A percentile compares a stretch with the other conserved stretches of the same genome.
Conservation (phyloP, 2,329 filamentous ascomycete species). For the Periconia sp. region DNA sequence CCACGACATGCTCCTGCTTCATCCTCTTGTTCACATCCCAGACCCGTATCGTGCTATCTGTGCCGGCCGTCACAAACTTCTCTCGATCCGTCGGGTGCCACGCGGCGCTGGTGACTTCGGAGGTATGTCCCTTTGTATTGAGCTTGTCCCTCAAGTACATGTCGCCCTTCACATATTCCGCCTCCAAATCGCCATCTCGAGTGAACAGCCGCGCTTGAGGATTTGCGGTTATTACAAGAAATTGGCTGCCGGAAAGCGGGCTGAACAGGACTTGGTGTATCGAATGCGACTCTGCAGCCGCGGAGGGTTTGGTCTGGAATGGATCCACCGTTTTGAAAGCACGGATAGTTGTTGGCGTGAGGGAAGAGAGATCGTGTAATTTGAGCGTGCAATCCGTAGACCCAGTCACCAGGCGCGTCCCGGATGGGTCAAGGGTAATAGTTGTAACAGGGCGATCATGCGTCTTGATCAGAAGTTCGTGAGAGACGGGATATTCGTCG, state of each 20-base stretch:
- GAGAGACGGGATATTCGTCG: constrained; percentile 88
- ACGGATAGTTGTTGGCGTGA: constrained; percentile 91
- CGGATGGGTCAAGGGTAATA: constrained; percentile 80
- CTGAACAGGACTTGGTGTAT: constrained; percentile 88
- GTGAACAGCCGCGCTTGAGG: constrained; percentile 88
- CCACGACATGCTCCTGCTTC: constrained; percentile 88
- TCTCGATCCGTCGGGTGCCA: constrained; percentile 91
- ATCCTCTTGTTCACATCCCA: constrained; percentile 95
- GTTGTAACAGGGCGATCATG: constrained; percentile 87
- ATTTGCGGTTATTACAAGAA: constrained; percentile 86
- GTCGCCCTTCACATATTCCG: constrained; percentile 94
- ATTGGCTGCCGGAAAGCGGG: constrained; percentile 72
- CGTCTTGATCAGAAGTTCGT: constrained; percentile 89
- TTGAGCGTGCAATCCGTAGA: constrained; percentile 91
- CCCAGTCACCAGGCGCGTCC: constrained; percentile 82
- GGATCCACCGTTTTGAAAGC: constrained; percentile 94
- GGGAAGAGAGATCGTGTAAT: constrained; percentile 90
- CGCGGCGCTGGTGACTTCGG: constrained; percentile 82
- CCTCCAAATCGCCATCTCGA: constrained; percentile 81
- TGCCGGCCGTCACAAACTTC: constrained; percentile 84
- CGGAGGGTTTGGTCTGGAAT: constrained; percentile 70
- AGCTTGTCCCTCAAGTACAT: constrained; percentile 98
- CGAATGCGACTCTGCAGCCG: constrained; percentile 79
- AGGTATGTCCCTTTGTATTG: constrained; percentile 95
- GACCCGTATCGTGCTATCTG: constrained; percentile 92